A percentile compares a stretch with the other conserved stretches of the same genome.
Conservation (phyloP, 371 early-diverging fungal genomes). For the Actinomucor elegans region DNA sequence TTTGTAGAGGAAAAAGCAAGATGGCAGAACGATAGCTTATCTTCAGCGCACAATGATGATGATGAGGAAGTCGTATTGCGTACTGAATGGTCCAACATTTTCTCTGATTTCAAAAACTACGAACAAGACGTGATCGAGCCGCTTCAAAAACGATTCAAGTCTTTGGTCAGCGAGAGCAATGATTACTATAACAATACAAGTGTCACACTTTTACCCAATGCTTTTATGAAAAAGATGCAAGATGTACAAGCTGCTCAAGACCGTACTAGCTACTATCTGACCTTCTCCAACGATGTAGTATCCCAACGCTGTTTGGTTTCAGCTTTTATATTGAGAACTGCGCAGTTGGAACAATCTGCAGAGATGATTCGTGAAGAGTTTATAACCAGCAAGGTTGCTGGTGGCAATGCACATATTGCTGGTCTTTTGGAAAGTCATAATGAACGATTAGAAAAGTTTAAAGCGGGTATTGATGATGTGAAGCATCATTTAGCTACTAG, state of each 20-base stretch:
- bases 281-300: constrained; percentile 40
- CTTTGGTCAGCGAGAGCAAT: constrained; percentile 6
- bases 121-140: constrained; percentile 10
- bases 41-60: background rate
- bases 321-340: constrained; percentile 33
- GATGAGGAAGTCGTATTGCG: constrained; percentile 23
- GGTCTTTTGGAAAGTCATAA: constrained; percentile 11
- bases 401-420: background rate
- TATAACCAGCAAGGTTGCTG: constrained; percentile 19
- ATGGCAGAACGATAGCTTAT: constrained; percentile 21
- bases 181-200: constrained; percentile 13
- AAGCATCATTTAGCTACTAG: constrained; percentile 19
- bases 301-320: constrained; percentile 36
- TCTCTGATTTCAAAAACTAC: constrained; percentile 14
- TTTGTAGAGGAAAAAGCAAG: constrained; percentile 42
- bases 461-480: constrained; percentile 35
- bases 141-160: constrained; percentile 18
- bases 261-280: constrained; percentile 15
- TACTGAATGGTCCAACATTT: constrained; percentile 16
- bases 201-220: constrained; percentile 15
- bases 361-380: constrained; percentile 47
- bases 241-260: constrained; percentile 17
- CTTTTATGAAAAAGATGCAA: constrained; percentile 19
- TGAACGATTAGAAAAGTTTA: constrained; percentile 32
- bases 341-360: constrained; percentile 42